Base-by-base conservation (phyloP, 73 alveolate genomes). In the Blepharisma japonicum region DNA sequence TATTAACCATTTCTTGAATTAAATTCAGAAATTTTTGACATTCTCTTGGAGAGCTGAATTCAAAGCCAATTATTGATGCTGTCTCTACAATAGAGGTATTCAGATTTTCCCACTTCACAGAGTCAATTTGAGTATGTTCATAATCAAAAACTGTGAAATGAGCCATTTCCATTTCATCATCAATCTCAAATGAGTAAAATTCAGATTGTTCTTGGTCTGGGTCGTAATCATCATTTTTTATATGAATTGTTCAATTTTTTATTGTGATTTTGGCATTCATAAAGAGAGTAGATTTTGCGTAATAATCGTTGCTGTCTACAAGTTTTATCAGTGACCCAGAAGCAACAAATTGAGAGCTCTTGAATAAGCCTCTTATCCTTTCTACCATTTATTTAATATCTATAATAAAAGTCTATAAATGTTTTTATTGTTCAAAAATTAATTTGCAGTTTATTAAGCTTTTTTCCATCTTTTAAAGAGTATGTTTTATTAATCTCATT, bases 161-260 rank as follows among this genome's bases (percentile, higher is more conserved):
- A 25, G 23, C 23, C 14, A 61, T n/a, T 25, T 61, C 47, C 14
- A 39, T 9, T n/a, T 61, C 74, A 2, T n/a, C 74, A 18, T 14
- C 23, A 8, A 61, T n/a, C 14, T n/a, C 47, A 25, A 61, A 61
- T 18, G 49, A 18, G 18, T 2, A 2, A 25, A 14, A 25, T 2
- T n/a, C 14, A 14, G 23, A 9, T 61, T 61, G 74, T 25, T 61
- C 74, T 61, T 61, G 74, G 2, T 61, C 74, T 20, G 14, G 18
- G 47, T 61, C 74, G 74, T 61, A 61, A 9, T 61, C 74, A 25
- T 61, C 74, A 25, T 61, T 61, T 61, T 18, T 25, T 61, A 61
- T 61, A 18, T 20, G 11, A 11, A 61, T n/a, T 61, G 0, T 39
- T 18, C 23, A 9, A 14, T 61, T 61, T 61, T 61, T 61, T 61